Evolutionary conservation across 805 yeast species (phyloP).

Genomic region (Kluyveromyces nonfermentans): DNA sequence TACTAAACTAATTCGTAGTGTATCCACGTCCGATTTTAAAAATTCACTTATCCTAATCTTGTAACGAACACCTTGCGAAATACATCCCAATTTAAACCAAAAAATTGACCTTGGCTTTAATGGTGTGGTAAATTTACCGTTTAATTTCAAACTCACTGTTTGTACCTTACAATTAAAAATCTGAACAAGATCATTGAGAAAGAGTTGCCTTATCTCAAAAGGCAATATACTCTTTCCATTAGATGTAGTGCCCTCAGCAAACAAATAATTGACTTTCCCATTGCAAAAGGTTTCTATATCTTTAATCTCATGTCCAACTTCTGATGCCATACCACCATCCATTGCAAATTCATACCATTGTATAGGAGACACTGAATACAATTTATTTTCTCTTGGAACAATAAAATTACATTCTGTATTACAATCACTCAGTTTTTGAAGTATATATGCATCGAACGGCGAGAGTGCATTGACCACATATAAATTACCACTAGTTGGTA

Average conservation of each 20-base stretch:
- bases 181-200: conserved; percentile 15
- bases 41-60: conserved; percentile 20
- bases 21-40: conserved; percentile 16
- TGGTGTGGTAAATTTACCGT: conserved; percentile 29
- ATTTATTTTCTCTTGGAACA: conserved; percentile 12
- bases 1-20: conserved; percentile 27
- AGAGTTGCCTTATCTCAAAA: conserved; percentile 29
- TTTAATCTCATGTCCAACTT: conserved; percentile 10
- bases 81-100: conserved; percentile 8
- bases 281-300: conserved; percentile 15
- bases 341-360: conserved; percentile 16
- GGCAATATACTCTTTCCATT: conserved; percentile 73
- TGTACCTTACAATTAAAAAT: conserved; percentile 11
- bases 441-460: conserved; percentile 36
- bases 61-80: conserved; percentile 14
- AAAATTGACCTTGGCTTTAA: conserved; percentile 9
- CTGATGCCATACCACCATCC: conserved; percentile 16
- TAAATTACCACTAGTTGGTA: conserved; percentile 33
- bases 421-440: conserved; percentile 20
- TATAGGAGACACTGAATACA: conserved; percentile 10
- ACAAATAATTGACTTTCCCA: conserved; percentile 42
- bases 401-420: conserved; percentile 2
- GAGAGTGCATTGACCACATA: conserved; percentile 41
- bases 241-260: conserved; percentile 78
- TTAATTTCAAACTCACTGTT: conserved; percentile 23